Percentiles rank a stretch among this genome's conserved stretches.
phyloP scores from a whole-genome alignment of 139 green algal species.

The Pleodorina starrii region DNA sequence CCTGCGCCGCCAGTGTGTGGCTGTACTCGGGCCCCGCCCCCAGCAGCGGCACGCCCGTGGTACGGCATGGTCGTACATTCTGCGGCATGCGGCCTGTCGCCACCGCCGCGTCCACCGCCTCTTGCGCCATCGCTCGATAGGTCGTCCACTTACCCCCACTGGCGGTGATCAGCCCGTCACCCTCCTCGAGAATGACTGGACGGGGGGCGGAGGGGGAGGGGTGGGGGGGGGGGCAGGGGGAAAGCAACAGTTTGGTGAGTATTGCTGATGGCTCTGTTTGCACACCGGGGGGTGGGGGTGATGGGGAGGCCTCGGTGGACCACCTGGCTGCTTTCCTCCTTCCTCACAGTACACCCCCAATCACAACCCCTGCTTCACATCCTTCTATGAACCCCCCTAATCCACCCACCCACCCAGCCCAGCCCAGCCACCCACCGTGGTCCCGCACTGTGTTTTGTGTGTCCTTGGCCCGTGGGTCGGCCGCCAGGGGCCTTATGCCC shows the following conservation, averaged over 20 bases:
- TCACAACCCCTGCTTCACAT: too few relatives aligned
- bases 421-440: conserved; percentile 54
- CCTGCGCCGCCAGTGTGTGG: conserved; percentile 79
- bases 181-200: conserved; percentile 83
- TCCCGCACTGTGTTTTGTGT: conserved; percentile 71
- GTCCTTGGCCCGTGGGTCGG: conserved; percentile 62
- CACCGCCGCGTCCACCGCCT: conserved; percentile 79
- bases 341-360: too few relatives aligned
- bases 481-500: conserved; percentile 93
- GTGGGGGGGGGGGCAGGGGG: neutral
- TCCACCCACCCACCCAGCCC: too few relatives aligned
- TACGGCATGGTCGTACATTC: conserved; percentile 71
- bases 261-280: too few relatives aligned
- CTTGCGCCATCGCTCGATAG: conserved; percentile 94
- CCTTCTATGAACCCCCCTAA: too few relatives aligned
- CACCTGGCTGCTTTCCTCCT: too few relatives aligned
- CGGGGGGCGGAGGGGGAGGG: neutral
- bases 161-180: conserved; percentile 93
- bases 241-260: too few relatives aligned
- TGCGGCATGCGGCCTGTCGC: conserved; percentile 52
- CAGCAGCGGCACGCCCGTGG: conserved; percentile 77
- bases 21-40: conserved; percentile 78
- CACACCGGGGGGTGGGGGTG: too few relatives aligned
- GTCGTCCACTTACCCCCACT: conserved; percentile 97
- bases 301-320: too few relatives aligned